Base-by-base conservation (phyloP, 2,329 filamentous ascomycete genomes). In the Pseudonectria buxi region DNA sequence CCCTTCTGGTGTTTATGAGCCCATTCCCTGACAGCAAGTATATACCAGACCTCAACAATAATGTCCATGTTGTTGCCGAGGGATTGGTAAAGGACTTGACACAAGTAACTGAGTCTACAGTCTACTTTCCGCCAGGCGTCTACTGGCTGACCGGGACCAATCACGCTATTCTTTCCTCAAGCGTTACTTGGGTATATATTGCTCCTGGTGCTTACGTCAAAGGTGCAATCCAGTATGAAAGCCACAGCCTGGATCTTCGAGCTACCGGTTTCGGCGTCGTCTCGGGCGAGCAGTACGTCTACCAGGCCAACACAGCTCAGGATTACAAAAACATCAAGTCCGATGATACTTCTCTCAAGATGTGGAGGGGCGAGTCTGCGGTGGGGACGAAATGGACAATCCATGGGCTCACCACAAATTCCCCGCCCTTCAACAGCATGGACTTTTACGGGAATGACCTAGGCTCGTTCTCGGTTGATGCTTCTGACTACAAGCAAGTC, bases 271-370 rank as follows among this genome's bases (percentile, higher is more conserved):
- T 51, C 39, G 60, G 58, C 10, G 56, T 63, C 7, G 46, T 63
- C 3, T 62, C 58, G 0, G 60, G 60, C 10, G 60, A 63, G 37
- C 50, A 61, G 29, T 63, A 63, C 34, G 56, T 60, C 6, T 63
- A 60, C 40, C 55, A 61, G 35, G 59, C 60, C 15, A 61, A 62
- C 39, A 48, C 50, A 1, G 47, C 46, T 5, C 24, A 49, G 6
- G 37, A 44, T 26, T 62, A 59, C 42, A 39, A 40, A 14, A 52
- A 50, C 37, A 37, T 44, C 14, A 53, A 57, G 33, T 50, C 44
- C 24, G 53, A 61, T 41, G 38, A 42, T 13, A 46, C 46, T 14
- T 51, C 46, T 13, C 43, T 61, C 10, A 48, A 49, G 7, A 59
- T 63, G 52, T 62, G 56, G 43, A 46, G 52, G 13, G 40, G 50